Evolutionary conservation across 352 stramenopile species (phyloP), one percentile per base, ranked within the genome.

Genomic region (Phytophthora meadii): DNA sequence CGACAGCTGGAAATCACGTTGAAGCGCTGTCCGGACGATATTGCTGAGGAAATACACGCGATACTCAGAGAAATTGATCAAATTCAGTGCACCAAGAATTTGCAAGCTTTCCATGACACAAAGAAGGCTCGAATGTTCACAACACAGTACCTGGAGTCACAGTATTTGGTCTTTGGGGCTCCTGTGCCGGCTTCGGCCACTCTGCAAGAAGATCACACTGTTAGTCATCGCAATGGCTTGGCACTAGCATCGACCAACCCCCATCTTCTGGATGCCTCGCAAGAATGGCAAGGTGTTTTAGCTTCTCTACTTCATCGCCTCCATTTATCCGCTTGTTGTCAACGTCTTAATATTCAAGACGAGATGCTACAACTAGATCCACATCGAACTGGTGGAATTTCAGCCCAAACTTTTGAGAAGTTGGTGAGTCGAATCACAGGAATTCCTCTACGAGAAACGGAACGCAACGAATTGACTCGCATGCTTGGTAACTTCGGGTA

Each of bases 51-150:
- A 24, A 68, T 79, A 22, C 54, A 28, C 9, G 17, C 48, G 9
- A 83, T 90, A n/a, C 45, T 90, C 2, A 42, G 54, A 17, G 82
- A 86, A 27, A 88, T 89, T 36, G 73, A 79, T 17, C 52, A 51
- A 4, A 75, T 81, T 25, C 73, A 84, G 30, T 52, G 36, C 5
- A 59, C 47, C 1, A 68, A 74, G 39, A 88, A 84, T 30, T 53
- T 69, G 1, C 56, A 44, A 5, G 76, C 69, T 5, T 83, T 78
- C 49, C 65, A 70, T 25, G 56, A 68, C 34, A 76, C 65, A 0
- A 55, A 65, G 9, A 67, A 77, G n/a, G 70, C 68, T 22, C 63
- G 77, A 5, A 30, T 37, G 2, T 90, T 90, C 65, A 90, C 82
- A 2, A 60, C 52, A 1, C 64, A 81, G 30, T 90, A 83, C 28